Evolutionary conservation across 1,139 yeast species (phyloP), one percentile per base, ranked within the genome.

Genomic region (Pichia kudriavzevii): DNA sequence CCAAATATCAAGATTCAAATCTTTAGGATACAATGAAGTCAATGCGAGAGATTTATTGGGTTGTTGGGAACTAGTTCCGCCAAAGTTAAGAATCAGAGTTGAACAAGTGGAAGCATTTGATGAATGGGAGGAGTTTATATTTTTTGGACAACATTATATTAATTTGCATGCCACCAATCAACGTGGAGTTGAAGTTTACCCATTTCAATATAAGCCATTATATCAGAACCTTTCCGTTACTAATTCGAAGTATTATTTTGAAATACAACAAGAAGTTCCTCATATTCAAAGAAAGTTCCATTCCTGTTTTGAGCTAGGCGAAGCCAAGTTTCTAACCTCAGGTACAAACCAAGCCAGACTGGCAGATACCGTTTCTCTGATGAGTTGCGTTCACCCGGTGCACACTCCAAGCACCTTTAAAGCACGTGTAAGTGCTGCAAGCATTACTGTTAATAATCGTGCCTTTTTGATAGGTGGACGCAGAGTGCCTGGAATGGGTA

Each of bases 51-150:
- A 80, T 48, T 58, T 83, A 45, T 65, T 63, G 50, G 70, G 64
- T 42, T 75, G 64, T 59, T 85, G 94, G 83, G 52, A 50, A 21
- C 56, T 49, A 29, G 61, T 76, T 4, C 55, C 66, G 7, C 47
- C 48, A 3, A 63, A 60, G 0, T 53, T 61, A n/a, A 74, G 70
- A 47, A 28, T 43, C 0, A 56, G 59, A 33, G 69, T 83, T 13
- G 65, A 64, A 11, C 38, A 53, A 2, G 66, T 79, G 19, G 94
- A 83, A 53, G 72, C 71, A 7, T 83, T 83, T 56, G 94, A 83
- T 52, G 94, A 83, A 56, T 72, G 83, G 75, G 94, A 83, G 55
- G 94, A 83, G 54, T 82, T 82, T 45, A 68, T 78, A 20, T 55
- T 80, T 13, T 83, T 81, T 50, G 76, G 87, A 44, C 93, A 81